Evolutionary conservation across 495 filamentous ascomycete genomes (phyloP).

Genomic region (Sabuloglossum arenarium): DNA sequence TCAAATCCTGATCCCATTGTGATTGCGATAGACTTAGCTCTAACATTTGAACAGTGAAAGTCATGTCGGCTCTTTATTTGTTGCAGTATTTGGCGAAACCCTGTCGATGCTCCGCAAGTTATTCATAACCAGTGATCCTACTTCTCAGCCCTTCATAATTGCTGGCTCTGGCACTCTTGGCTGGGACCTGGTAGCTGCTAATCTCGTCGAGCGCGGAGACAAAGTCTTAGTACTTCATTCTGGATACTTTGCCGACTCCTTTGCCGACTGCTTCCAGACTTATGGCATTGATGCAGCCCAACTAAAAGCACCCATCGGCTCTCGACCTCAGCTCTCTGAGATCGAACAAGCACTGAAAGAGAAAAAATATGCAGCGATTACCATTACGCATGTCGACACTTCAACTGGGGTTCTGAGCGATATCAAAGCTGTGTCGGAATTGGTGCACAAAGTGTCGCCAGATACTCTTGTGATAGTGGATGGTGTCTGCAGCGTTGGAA

Average conservation of each 20-base stretch:
- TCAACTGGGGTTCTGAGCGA: constrained; percentile 90
- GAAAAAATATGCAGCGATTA: constrained; percentile 80
- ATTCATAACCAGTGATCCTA: constrained; percentile 65
- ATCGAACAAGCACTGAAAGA: constrained; percentile 70
- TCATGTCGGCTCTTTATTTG: constrained; percentile 75
- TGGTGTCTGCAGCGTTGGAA: constrained; percentile 90
- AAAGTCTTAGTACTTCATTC: constrained; percentile 83
- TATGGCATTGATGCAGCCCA: constrained; percentile 83
- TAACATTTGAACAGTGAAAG: constrained; percentile 41
- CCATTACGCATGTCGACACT: constrained; percentile 92
- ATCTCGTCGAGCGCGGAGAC: constrained; percentile 71
- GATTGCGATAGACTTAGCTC: neutral
- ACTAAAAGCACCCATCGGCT: constrained; percentile 72
- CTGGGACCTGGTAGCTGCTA: constrained; percentile 88
- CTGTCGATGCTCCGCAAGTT: constrained; percentile 75
- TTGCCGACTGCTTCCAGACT: constrained; percentile 72
- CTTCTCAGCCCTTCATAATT: constrained; percentile 79
- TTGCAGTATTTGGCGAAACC: constrained; percentile 76
- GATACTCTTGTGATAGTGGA: constrained; percentile 83
- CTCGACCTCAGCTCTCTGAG: constrained; percentile 66
- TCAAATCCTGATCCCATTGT: neutral
- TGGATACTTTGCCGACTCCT: constrained; percentile 93
- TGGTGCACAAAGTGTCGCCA: constrained; percentile 70
- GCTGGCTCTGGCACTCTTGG: constrained; percentile 88
- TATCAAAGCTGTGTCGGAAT: constrained; percentile 57